Evolutionary conservation across 495 filamentous ascomycete species (phyloP).

Genomic region (Penicillium angulare): DNA sequence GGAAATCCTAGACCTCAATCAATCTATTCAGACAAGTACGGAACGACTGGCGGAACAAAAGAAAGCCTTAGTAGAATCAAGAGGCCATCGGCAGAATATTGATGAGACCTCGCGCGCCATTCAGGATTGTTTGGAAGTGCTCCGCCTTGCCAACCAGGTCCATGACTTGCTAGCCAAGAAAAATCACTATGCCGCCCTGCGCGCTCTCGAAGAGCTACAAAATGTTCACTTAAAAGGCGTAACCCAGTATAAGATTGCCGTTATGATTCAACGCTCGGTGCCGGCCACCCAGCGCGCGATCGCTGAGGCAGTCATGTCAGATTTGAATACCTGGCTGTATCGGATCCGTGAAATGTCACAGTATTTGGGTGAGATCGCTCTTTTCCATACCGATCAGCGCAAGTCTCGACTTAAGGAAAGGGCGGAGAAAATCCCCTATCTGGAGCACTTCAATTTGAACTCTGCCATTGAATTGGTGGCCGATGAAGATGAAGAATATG

Average conservation of each 20-base stretch:
- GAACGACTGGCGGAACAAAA: constrained; percentile 95
- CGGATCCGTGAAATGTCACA: constrained; percentile 93
- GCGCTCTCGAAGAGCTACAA: constrained; percentile 91
- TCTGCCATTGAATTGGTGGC: constrained; percentile 93
- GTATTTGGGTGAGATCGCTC: constrained; percentile 93
- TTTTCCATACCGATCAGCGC: constrained; percentile 91
- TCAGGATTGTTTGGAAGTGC: constrained; percentile 85
- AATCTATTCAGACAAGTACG: constrained; percentile 92
- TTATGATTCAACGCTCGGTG: constrained; percentile 92
- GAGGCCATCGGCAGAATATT: constrained; percentile 91
- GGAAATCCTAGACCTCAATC: constrained; percentile 90
- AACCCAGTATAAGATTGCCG: constrained; percentile 91
- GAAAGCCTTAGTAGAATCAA: constrained; percentile 85
- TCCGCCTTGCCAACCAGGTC: constrained; percentile 91
- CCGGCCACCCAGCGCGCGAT: constrained; percentile 90
- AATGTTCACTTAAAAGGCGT: constrained; percentile 93
- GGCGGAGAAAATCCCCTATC: constrained; percentile 63
- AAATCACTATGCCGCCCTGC: constrained; percentile 91
- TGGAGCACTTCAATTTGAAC: constrained; percentile 85
- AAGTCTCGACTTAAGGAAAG: constrained; percentile 79
- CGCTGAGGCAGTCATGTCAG: constrained; percentile 93
- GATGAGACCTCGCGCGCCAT: constrained; percentile 88
- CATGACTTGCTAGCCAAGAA: constrained; percentile 87
- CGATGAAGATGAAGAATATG: constrained; percentile 93
- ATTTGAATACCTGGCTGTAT: constrained; percentile 97